A percentile compares a stretch with the other conserved stretches of the same genome.
Evolutionary conservation across 2,329 filamentous ascomycete species (phyloP).

Genomic region (Verticillium longisporum): DNA sequence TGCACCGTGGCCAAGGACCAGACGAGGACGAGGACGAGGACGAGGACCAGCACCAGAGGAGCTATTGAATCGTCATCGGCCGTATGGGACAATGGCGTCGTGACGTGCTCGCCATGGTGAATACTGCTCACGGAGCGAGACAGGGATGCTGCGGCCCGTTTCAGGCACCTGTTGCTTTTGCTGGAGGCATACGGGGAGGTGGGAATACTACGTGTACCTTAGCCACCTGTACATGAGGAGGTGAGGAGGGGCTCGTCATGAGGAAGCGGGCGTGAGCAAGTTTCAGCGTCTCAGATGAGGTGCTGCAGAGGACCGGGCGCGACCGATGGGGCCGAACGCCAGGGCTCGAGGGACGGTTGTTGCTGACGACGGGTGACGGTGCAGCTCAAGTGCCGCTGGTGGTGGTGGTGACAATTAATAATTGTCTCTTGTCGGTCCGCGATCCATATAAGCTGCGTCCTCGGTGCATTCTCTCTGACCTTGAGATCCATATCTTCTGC

Average conservation of each 20-base stretch:
- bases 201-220: too few relatives aligned
- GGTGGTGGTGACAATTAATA: conserved; percentile 5
- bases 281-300: conserved; percentile 8
- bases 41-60: too few relatives aligned
- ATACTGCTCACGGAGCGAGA: conserved; percentile 7
- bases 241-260: too few relatives aligned
- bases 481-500: too few relatives aligned
- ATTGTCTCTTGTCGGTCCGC: not conserved
- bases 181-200: too few relatives aligned
- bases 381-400: not conserved
- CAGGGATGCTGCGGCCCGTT: conserved; percentile 1
- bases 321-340: not conserved
- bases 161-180: too few relatives aligned
- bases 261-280: conserved; percentile 8
- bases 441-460: not conserved
- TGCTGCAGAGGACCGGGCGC: not conserved
- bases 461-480: too few relatives aligned
- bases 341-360: too few relatives aligned
- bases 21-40: not conserved
- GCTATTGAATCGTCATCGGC: not conserved
- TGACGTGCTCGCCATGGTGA: not conserved
- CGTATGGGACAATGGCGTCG: not conserved
- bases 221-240: too few relatives aligned
- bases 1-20: not conserved
- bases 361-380: not conserved